Evolutionary conservation across 2,329 filamentous ascomycete species (phyloP).

Genomic region (Reticulascus tulasneorum): DNA sequence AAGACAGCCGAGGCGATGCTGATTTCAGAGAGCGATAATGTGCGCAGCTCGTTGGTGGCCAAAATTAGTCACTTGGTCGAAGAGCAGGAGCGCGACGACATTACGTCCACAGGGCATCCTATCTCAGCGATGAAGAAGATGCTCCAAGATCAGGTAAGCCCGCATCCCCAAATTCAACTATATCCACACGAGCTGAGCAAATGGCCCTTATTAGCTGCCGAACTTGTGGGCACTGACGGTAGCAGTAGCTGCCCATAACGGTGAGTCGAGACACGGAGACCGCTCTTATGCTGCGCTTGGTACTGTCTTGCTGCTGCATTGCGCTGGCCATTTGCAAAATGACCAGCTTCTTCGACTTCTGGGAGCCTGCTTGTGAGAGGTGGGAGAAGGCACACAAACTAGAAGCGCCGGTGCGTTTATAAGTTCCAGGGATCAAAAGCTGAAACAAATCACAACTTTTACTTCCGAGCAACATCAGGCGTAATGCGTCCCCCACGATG

Average conservation of each 20-base stretch:
- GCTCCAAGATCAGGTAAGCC: slow-evolving; percentile 20
- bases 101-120: too few species aligned
- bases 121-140: too few species aligned
- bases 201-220: slow-evolving; percentile 20
- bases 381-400: background rate
- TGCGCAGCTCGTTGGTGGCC: background rate
- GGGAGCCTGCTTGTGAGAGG: slow-evolving; percentile 18
- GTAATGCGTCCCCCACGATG: too few species aligned
- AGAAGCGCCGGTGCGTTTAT: too few species aligned
- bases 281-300: slow-evolving; percentile 21
- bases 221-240: slow-evolving; percentile 22
- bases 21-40: slow-evolving; percentile 11
- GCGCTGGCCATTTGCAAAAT: slow-evolving; percentile 20
- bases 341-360: slow-evolving; percentile 20
- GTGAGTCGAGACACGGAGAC: slow-evolving; percentile 15
- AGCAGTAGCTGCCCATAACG: slow-evolving; percentile 16
- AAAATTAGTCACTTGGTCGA: slow-evolving; percentile 12
- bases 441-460: too few species aligned
- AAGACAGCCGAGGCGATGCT: slow-evolving; percentile 19
- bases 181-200: too few species aligned
- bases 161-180: too few species aligned
- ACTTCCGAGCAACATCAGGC: too few species aligned
- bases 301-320: slow-evolving; percentile 19
- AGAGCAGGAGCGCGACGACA: slow-evolving; percentile 13
- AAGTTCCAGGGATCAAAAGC: too few species aligned